Conservation (phyloP, 2,329 filamentous ascomycete genomes). For the Basipetospora chlamydospora region DNA sequence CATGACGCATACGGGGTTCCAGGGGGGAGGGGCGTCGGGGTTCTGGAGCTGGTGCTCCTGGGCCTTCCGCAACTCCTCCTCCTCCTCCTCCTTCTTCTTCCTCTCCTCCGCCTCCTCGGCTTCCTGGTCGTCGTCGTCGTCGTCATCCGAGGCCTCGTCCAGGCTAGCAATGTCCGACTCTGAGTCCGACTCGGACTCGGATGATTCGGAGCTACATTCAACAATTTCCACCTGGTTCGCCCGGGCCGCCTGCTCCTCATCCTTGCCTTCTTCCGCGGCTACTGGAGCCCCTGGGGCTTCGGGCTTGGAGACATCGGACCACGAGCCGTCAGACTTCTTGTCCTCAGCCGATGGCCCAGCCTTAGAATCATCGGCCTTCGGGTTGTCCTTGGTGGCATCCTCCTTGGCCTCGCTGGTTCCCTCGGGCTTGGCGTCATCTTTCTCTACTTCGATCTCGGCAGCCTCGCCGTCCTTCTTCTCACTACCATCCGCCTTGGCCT, state of each 20-base stretch:
- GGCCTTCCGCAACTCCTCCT: not conserved
- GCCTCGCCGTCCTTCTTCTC: no score
- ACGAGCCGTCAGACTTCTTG: slow-evolving; percentile 1
- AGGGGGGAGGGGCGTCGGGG: slow-evolving; percentile 12
- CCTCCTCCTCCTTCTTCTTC: slow-evolving; percentile 7
- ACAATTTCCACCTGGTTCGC: no score
- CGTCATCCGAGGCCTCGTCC: slow-evolving; percentile 12
- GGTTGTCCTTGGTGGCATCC: not conserved
- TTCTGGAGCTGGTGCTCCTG: not conserved
- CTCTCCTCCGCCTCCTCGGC: slow-evolving; percentile 12
- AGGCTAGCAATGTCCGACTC: slow-evolving; percentile 8
- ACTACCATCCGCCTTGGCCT: slow-evolving; percentile 9
- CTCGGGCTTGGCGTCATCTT: slow-evolving; percentile 3
- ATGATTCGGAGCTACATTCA: not conserved
- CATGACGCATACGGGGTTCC: slow-evolving; percentile 27
- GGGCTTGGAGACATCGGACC: slow-evolving; percentile 1
- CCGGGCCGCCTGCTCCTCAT: no score
- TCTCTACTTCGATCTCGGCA: no score
- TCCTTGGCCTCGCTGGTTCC: not conserved
- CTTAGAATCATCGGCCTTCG: not conserved
- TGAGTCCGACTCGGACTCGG: slow-evolving; percentile 8
- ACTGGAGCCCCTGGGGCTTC: slow-evolving; percentile 4
- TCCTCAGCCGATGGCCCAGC: not conserved
- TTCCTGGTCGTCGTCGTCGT: slow-evolving; percentile 2
- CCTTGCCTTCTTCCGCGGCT: slow-evolving; percentile 1